Percentiles rank a stretch among this genome's conserved stretches.
These are phyloP conservation scores for Ophioceras dolichostomum DNA, from an alignment of 2,329 filamentous ascomycete species.

Conservation along the genomic window DNA sequence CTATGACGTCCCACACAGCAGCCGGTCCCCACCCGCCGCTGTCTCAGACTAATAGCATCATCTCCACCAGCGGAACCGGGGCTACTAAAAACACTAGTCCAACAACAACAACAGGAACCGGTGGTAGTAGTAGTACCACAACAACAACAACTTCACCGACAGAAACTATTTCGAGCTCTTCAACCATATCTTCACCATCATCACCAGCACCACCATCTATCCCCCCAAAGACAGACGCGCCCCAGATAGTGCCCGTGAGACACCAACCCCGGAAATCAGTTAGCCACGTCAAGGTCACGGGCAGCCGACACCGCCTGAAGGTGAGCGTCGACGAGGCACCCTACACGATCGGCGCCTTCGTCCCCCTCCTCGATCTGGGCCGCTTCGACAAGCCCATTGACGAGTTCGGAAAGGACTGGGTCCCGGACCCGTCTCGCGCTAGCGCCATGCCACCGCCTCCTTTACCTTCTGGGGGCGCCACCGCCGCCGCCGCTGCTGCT, in stretches of 20 bases:
- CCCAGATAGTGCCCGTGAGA: constrained; percentile 15
- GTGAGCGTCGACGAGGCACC: constrained; percentile 35
- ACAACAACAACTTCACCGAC: constrained; percentile 3
- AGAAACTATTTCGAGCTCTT: too few species aligned
- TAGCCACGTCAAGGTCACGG: constrained; percentile 17
- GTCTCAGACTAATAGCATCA: background rate
- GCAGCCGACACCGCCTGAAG: constrained; percentile 18
- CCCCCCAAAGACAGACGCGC: too few species aligned
- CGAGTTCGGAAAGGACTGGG: constrained; percentile 33
- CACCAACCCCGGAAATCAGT: constrained; percentile 16
- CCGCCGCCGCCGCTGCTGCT: constrained; percentile 7
- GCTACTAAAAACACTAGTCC: too few species aligned
- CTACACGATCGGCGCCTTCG: constrained; percentile 55
- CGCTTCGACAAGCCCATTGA: constrained; percentile 42
- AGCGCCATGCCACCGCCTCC: constrained; percentile 12
- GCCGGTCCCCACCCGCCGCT: background rate
- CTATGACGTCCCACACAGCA: too few species aligned
- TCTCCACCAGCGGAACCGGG: too few species aligned
- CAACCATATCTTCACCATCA: too few species aligned
- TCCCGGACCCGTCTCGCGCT: constrained; percentile 13
- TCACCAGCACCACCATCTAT: too few species aligned
- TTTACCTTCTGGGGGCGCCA: constrained; percentile 3
- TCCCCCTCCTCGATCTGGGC: constrained; percentile 53
- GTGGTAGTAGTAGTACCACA: background rate
- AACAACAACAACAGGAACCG: too few species aligned